These are phyloP conservation scores for Dictyostelium brefeldianum DNA, from an alignment of 78 protist genomes.

Conservation along the genomic window DNA sequence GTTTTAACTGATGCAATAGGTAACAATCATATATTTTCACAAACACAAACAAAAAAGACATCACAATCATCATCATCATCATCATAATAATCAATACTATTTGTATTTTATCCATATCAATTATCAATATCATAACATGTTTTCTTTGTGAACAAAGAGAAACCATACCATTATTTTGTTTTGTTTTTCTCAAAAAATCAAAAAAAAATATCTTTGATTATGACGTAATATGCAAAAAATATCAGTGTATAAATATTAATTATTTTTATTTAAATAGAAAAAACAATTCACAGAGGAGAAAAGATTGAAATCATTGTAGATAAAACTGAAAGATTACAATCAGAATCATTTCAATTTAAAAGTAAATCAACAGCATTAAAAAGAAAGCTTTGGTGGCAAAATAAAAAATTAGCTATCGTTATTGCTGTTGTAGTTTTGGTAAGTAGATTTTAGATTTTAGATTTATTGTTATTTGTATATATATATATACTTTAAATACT, in stretches of 20 bases:
- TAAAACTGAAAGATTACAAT: constrained; percentile 92
- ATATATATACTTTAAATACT: background rate
- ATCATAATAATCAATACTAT: too few species aligned
- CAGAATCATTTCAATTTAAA: constrained; percentile 90
- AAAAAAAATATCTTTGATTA: too few species aligned
- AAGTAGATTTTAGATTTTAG: background rate
- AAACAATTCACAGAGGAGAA: constrained; percentile 95
- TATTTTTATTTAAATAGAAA: constrained; percentile 50
- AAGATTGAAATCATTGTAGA: constrained; percentile 95
- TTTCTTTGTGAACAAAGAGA: too few species aligned
- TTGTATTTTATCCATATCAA: too few species aligned
- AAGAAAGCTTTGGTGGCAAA: constrained; percentile 96
- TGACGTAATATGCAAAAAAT: too few species aligned
- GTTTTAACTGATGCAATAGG: constrained; percentile 55
- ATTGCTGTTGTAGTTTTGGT: constrained; percentile 67
- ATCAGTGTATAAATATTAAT: background rate
- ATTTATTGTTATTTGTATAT: background rate
- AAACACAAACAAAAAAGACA: background rate
- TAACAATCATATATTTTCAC: background rate
- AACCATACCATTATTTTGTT: too few species aligned
- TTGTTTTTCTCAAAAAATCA: background rate
- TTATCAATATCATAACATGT: background rate
- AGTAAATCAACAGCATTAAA: constrained; percentile 87
- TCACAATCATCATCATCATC: background rate
- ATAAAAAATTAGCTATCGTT: constrained; percentile 85